Base-by-base conservation (phyloP, 345 rosid genomes). In the Tarenaya hassleriana region DNA sequence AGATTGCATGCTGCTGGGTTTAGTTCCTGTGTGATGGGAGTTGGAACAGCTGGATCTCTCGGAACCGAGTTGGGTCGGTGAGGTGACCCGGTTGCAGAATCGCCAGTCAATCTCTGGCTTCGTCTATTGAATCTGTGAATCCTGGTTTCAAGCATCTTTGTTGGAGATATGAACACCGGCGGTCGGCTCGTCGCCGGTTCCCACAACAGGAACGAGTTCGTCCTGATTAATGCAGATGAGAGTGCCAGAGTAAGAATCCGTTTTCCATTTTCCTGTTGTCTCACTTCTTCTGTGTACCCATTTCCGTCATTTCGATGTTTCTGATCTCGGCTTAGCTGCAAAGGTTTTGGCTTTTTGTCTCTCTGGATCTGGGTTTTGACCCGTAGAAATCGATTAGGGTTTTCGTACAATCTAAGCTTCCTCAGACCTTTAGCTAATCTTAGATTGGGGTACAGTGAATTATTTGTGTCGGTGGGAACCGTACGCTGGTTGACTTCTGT, bases 181-280 rank as follows among this genome's bases (percentile, higher is more conserved):
- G 85, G 79, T 10, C 58, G 85, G 56, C 82, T 80, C 9, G 47
- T 80, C 51, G 83, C 87, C 15, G 87, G 87, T 61, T 80, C 87
- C 55, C 87, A 80, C 56, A 80, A 75, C 33, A 66, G 87, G 54
- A 80, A 80, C 45, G 87, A 80, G 81, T 73, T 80, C 44, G 53
- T 80, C 57, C 79, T 80, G 53, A 80, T 80, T 65, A 75, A 75
- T 66, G 80, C 78, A 21, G 86, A 80, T 34, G 86, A 75, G 27
- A 51, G 47, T 52, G 70, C 65, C 1, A 43, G 78, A 46, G 86
- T 80, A 75, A 73, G 77, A 51, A 38, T 32, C 29, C 34, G n/a
- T n/a, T n/a, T n/a, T 31, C 39, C 10, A 41, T 0, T 43, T 46
- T 38, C 7, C 15, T 5, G 40, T 12, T 15, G 1, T 61, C 5